Base-by-base conservation (phyloP, 306 rosid genomes). In the Betula pendula region DNA sequence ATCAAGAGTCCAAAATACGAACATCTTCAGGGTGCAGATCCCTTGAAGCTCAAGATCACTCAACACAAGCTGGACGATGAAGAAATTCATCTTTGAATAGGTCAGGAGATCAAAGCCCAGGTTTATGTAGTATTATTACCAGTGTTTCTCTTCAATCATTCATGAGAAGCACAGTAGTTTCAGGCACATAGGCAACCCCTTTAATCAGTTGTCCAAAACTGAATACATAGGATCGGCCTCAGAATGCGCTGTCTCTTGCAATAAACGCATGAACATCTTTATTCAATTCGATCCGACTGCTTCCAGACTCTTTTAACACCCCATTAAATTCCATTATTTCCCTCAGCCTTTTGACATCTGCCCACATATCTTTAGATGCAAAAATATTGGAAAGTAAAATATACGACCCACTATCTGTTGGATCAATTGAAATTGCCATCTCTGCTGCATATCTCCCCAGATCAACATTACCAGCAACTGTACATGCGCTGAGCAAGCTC, bases 351-450 rank as follows among this genome's bases (percentile, higher is more conserved):
- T 71, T 89, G 22, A 84, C 98, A 85, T 90, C 86, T 73, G 6
- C 79, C 98, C 98, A 92, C 97, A 90, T 89, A 27, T 93, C 93
- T 85, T 89, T 89, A 13, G 98, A 88, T 70, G 97, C 98, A 86
- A 79, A 94, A 74, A 94, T 89, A 81, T 92, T 92, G 31, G 98
- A 90, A 81, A 94, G 97, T 72, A 94, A 76, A 47, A 83, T 78
- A 70, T 94, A 94, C 4, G 97, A 87, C 78, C 96, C 97, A 77
- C 97, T 89, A 78, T 94, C 98, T 20, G 51, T 4, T 55, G 96
- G 93, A 73, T 94, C 91, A 67, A 84, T 79, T 12, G 85, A 73
- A 82, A 94, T 85, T 73, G 98, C 93, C 97, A 87, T 94, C 81
- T 87, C 94, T 29, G 97, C 94, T 19, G 96, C 97, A 83, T 90